Evolutionary conservation across 441 rosid genomes (phyloP), one percentile per base, ranked within the genome.

Genomic region (Oxalis stricta): DNA sequence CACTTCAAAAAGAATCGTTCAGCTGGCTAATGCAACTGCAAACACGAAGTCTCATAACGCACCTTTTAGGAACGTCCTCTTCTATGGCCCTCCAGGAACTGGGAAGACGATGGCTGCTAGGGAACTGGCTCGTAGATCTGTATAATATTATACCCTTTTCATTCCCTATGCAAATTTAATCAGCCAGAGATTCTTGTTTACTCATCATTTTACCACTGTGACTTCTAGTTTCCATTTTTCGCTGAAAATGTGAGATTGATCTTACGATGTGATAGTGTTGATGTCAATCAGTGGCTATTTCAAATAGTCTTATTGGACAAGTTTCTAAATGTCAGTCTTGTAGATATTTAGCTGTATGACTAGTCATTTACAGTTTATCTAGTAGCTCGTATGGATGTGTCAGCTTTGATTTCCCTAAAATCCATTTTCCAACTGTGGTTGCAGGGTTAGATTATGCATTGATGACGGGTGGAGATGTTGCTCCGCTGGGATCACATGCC

Each of bases 91-190:
- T 53, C 98, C 98, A 45, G 98, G 98, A 64, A 91, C 98, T 6
- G 98, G 98, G 41, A 91, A 91, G 70, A 85, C 98, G 35, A 91
- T 91, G 98, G 96, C 85, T 47, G 98, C 98, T 33, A 75, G 98
- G 59, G 93, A 91, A 61, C 52, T 85, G 41, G 95, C 96, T 53
- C 63, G 57, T 32, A 76, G 69, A 78, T 91, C 98, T 53, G 96
- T 91, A 83, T 44, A 93, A 53, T n/a, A 33, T 59, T 46, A 32
- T 33, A 49, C n/a, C 19, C 33, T 40, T 42, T 35, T 18, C 7
- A 33, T 37, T 10, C 62, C 26, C 40, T 20, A 4, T 53, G 50
- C 22, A 10, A 38, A 35, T 29, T 34, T 19, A 12, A 15, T 38
- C 15, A 16, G 2, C 32, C 20, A 31, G 21, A 6, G 13, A 31